phyloP scores from a whole-genome alignment of 306 rosid genomes.

The Prinsepia uniflora region DNA sequence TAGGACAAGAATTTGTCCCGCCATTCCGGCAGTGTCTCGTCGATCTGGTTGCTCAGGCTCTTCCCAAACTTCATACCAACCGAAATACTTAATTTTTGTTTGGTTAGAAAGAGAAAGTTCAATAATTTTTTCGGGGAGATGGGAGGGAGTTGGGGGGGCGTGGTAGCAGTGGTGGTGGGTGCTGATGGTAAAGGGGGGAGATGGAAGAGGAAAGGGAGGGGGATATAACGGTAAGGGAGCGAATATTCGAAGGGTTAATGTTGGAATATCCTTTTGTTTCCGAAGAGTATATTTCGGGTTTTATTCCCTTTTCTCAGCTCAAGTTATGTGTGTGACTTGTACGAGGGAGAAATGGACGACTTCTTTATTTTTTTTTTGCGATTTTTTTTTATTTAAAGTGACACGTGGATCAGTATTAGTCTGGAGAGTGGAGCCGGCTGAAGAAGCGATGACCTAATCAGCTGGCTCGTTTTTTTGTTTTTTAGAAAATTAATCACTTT shows the following conservation, averaged over 20 bases:
- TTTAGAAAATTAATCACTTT: neutral
- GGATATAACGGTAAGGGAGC: conserved; percentile 49
- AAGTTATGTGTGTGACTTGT: neutral
- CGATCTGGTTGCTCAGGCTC: conserved; percentile 86
- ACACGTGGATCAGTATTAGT: conserved; percentile 14
- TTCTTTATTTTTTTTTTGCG: neutral
- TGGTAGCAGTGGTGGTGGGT: neutral
- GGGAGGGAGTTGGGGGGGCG: neutral
- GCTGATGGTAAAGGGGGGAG: neutral
- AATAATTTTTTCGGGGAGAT: neutral
- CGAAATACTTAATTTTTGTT: neutral
- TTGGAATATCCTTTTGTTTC: conserved; percentile 71
- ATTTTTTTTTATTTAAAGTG: neutral
- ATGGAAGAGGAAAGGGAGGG: neutral
- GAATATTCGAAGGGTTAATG: conserved; percentile 72
- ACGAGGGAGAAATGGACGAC: neutral
- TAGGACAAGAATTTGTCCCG: conserved; percentile 91
- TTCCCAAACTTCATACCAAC: conserved; percentile 81
- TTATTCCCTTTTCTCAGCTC: conserved; percentile 34
- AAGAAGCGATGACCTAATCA: neutral
- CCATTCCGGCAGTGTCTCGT: conserved; percentile 88
- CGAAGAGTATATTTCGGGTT: conserved; percentile 55
- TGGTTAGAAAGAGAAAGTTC: neutral
- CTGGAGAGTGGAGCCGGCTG: neutral
- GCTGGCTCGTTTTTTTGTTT: neutral